phyloP scores from a whole-genome alignment of 805 yeast species.

The Wickerhamiella cacticola region DNA sequence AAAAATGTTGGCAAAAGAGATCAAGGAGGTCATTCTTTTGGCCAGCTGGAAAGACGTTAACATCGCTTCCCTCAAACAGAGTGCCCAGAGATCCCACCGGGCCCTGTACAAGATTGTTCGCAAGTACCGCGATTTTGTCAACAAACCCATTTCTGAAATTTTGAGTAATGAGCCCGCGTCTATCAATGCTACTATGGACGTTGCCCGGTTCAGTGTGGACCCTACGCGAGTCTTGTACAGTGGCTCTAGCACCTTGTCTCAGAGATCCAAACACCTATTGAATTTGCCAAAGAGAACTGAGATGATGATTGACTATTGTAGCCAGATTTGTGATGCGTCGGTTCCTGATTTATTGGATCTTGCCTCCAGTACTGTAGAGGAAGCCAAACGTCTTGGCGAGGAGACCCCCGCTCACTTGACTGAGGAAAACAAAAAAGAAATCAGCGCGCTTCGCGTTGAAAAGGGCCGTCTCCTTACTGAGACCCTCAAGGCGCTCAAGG shows the following conservation, averaged over 20 bases:
- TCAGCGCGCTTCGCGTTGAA: constrained; percentile 66
- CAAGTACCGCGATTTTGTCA: constrained; percentile 58
- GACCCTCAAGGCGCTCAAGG: constrained; percentile 57
- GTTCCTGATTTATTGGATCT: constrained; percentile 42
- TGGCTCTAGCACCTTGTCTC: not conserved
- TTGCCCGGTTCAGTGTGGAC: not conserved
- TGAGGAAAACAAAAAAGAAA: constrained; percentile 60
- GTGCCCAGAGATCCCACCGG: constrained; percentile 81
- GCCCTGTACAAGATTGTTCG: constrained; percentile 71
- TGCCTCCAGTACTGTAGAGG: constrained; percentile 42
- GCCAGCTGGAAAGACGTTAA: constrained; percentile 98
- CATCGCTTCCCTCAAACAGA: constrained; percentile 82
- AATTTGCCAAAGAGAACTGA: constrained; percentile 39
- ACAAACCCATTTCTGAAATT: constrained; percentile 39
- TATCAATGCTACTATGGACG: not conserved
- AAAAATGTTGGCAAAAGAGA: constrained; percentile 40
- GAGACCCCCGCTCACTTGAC: constrained; percentile 66
- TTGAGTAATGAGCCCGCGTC: constrained; percentile 26
- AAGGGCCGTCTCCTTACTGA: constrained; percentile 70
- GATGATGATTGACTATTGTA: constrained; percentile 43
- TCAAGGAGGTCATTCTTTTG: constrained; percentile 69
- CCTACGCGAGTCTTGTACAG: not conserved
- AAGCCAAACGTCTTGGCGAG: constrained; percentile 49
- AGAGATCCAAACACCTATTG: constrained; percentile 45
- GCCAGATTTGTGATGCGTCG: constrained; percentile 27